Base-by-base conservation (phyloP, 1,139 yeast species). In the Saccharomyces uvarum region DNA sequence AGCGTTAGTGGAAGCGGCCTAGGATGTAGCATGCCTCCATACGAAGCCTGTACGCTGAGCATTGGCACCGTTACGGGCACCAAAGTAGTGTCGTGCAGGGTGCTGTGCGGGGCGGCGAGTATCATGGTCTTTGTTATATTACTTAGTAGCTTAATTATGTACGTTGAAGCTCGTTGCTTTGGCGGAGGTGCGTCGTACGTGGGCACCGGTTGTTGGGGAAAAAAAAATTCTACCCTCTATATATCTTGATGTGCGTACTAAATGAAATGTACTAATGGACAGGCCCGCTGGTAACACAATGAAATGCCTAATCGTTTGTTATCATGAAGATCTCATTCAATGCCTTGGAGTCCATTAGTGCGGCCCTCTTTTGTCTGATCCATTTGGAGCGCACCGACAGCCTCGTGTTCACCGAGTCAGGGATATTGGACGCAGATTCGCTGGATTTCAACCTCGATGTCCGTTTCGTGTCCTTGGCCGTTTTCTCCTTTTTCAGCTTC, bases 261-360 rank as follows among this genome's bases (percentile, higher is more conserved):
- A 24, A 24, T 24, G 26, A 24, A 24, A 24, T 24, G 26, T 24
- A 24, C 26, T 24, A 24, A 24, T 24, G 19, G 7, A 38, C 44
- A 16, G 44, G 41, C 41, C 41, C n/a, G 41, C 41, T 33, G 41
- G 19, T 33, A 16, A 33, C 41, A 33, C 41, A 33, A 14, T 14
- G 16, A 33, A 29, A 29, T 11, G 32, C 29, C 54, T 57, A 76
- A 58, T 74, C 78, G 56, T 62, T 57, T 8, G 87, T 76, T 51
- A 88, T 82, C 98, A 91, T 91, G 69, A 91, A 87, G 56, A 91
- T 91, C 70, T 91, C 98, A 63, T 88, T 89, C 59, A 91, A 78
- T 26, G 96, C 90, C 68, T 88, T 84, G 13, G 86, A 79, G 68
- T 91, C 97, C 84, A 86, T 81, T 0, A 91, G 90, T 1, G 97